phyloP scores from a whole-genome alignment of 495 filamentous ascomycete genomes.

The Penicillium simplicissimum region DNA sequence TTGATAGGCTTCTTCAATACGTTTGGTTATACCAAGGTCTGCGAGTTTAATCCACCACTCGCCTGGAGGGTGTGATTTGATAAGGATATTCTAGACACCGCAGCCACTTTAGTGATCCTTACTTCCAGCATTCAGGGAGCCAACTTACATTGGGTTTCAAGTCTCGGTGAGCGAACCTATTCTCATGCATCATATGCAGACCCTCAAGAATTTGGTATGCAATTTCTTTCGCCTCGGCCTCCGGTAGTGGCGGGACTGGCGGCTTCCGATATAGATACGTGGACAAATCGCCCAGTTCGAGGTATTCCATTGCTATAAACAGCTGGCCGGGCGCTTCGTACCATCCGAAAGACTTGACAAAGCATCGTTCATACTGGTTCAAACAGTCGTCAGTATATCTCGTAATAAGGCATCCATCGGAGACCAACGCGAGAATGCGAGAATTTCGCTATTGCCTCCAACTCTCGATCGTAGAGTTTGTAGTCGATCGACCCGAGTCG shows the following conservation, averaged over 20 bases:
- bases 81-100: constrained; percentile 11
- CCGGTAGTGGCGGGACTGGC: constrained; percentile 27
- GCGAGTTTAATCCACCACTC: constrained; percentile 41
- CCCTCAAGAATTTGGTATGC: constrained; percentile 46
- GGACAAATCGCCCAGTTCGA: constrained; percentile 25
- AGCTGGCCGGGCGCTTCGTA: constrained; percentile 21
- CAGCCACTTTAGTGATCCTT: background rate
- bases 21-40: constrained; percentile 35
- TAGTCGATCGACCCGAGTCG: constrained; percentile 24
- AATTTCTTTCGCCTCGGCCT: constrained; percentile 40
- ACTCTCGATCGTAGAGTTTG: constrained; percentile 22
- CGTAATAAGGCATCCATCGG: background rate
- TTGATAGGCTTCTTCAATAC: constrained; percentile 14
- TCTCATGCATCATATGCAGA: constrained; percentile 46
- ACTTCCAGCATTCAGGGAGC: background rate
- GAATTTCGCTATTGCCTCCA: constrained; percentile 45
- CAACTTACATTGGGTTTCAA: constrained; percentile 50
- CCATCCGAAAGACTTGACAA: constrained; percentile 36
- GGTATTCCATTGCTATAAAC: constrained; percentile 44
- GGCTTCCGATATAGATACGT: constrained; percentile 15
- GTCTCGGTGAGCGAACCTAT: constrained; percentile 51
- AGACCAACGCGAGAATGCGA: constrained; percentile 23
- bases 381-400: background rate
- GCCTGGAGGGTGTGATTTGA: constrained; percentile 13
- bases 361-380: constrained; percentile 18